These are phyloP conservation scores for Physaria fendleri DNA, from an alignment of 345 rosid species.

Conservation along the genomic window DNA sequence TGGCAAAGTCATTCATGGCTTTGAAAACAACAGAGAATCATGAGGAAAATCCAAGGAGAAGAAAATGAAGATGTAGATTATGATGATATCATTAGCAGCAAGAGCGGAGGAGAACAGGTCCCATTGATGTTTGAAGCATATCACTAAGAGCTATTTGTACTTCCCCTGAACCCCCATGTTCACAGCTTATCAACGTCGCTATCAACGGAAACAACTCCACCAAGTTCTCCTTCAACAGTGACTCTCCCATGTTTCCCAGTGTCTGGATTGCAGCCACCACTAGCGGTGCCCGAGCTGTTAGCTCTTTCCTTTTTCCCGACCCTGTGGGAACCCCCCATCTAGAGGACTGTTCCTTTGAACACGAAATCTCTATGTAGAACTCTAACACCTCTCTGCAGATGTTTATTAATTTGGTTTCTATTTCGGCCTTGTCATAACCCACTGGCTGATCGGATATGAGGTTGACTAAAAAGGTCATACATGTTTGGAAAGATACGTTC, in stretches of 20 bases:
- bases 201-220: conserved; percentile 67
- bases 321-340: conserved; percentile 66
- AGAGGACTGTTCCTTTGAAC: conserved; percentile 35
- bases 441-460: conserved; percentile 54
- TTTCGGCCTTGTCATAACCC: conserved; percentile 44
- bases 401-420: conserved; percentile 52
- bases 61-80: conserved; percentile 22
- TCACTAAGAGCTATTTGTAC: conserved; percentile 89
- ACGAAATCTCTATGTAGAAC: conserved; percentile 52
- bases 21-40: too few species aligned
- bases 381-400: conserved; percentile 63
- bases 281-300: conserved; percentile 73
- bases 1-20: conserved; percentile 96
- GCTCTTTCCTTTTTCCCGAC: conserved; percentile 70
- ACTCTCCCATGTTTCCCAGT: conserved; percentile 69
- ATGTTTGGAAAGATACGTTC: conserved; percentile 76
- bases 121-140: conserved; percentile 75
- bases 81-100: conserved; percentile 41
- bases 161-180: conserved; percentile 91
- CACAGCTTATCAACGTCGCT: conserved; percentile 75
- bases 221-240: conserved; percentile 65
- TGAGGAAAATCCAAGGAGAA: too few species aligned
- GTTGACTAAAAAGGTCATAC: conserved; percentile 76
- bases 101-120: conserved; percentile 69
- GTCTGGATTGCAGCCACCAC: conserved; percentile 75